Conservation (phyloP, 805 yeast genomes). For the Candida bentonensis region DNA sequence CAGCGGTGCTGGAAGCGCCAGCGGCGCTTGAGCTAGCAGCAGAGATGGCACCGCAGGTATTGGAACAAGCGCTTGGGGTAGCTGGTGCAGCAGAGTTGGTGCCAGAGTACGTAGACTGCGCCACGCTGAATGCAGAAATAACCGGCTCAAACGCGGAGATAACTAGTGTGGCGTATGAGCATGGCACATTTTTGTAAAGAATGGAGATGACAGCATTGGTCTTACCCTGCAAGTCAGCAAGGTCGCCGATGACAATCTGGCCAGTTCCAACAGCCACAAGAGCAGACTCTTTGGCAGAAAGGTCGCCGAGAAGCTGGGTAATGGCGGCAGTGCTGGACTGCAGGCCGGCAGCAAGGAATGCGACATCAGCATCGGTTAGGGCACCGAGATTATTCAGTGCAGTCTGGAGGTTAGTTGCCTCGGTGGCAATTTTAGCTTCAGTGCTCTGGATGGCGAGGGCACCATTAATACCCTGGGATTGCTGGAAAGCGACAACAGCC, state of each 20-base stretch:
- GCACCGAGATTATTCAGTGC: slow-evolving; percentile 2
- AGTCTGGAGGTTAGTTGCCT: slow-evolving; percentile 9
- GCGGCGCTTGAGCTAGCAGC: slow-evolving; percentile 5
- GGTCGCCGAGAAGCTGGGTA: slow-evolving; percentile 10
- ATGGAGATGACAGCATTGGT: slow-evolving; percentile 11
- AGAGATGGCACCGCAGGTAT: not conserved
- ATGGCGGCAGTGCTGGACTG: slow-evolving; percentile 7
- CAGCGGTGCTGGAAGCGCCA: slow-evolving; percentile 7
- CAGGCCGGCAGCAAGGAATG: not conserved
- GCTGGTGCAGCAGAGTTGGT: not conserved
- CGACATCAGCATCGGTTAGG: not conserved
- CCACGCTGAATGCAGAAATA: slow-evolving; percentile 5
- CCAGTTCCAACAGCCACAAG: slow-evolving; percentile 13
- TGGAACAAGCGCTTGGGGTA: not conserved
- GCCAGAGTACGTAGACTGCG: not conserved
- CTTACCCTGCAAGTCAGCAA: slow-evolving; percentile 10
- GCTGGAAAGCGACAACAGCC: slow-evolving; percentile 5
- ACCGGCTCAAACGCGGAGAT: slow-evolving; percentile 7
- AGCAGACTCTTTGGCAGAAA: slow-evolving; percentile 14
- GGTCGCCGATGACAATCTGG: slow-evolving; percentile 13
- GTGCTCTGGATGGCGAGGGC: slow-evolving; percentile 18
- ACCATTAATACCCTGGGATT: slow-evolving; percentile 14
- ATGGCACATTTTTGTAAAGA: slow-evolving; percentile 7
- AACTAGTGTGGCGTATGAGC: slow-evolving; percentile 7
- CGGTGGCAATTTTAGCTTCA: slow-evolving; percentile 11